Percentiles rank a stretch among this genome's conserved stretches.
Conservation (phyloP, 2,329 filamentous ascomycete genomes). For the Alternaria alternata region DNA sequence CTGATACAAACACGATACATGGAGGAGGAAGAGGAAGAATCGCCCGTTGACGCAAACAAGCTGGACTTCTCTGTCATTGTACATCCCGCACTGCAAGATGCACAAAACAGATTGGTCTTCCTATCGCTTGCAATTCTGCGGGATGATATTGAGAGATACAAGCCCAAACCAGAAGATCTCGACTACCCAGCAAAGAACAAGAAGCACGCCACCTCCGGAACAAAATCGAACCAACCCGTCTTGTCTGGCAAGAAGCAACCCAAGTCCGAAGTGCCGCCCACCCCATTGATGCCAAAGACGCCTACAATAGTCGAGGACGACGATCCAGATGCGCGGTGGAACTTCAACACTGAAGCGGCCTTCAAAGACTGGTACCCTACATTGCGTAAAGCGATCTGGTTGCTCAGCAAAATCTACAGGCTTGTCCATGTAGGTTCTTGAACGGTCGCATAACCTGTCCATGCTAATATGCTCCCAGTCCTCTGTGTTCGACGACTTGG, state of each 20-base stretch:
- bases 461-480: conserved; percentile 54
- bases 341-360: conserved; percentile 64
- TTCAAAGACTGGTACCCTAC: conserved; percentile 73
- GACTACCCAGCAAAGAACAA: conserved; percentile 67
- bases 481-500: conserved; percentile 74
- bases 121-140: conserved; percentile 69
- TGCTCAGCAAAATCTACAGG: conserved; percentile 73
- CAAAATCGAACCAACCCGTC: conserved; percentile 53
- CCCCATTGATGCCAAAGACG: conserved; percentile 55
- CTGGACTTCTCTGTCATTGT: conserved; percentile 70
- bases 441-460: not conserved
- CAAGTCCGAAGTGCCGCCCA: conserved; percentile 46
- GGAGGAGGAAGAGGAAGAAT: conserved; percentile 59
- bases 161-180: conserved; percentile 69
- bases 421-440: conserved; percentile 66
- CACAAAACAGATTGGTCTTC: conserved; percentile 72
- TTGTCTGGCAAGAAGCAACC: conserved; percentile 64
- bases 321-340: conserved; percentile 59
- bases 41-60: conserved; percentile 60
- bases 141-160: conserved; percentile 72
- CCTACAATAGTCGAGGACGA: conserved; percentile 62
- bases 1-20: conserved; percentile 72
- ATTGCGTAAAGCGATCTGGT: conserved; percentile 71
- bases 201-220: conserved; percentile 52
- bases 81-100: conserved; percentile 71